Evolutionary conservation across 345 rosid species (phyloP), one percentile per base, ranked within the genome.

Genomic region (Melastoma malabathricum): DNA sequence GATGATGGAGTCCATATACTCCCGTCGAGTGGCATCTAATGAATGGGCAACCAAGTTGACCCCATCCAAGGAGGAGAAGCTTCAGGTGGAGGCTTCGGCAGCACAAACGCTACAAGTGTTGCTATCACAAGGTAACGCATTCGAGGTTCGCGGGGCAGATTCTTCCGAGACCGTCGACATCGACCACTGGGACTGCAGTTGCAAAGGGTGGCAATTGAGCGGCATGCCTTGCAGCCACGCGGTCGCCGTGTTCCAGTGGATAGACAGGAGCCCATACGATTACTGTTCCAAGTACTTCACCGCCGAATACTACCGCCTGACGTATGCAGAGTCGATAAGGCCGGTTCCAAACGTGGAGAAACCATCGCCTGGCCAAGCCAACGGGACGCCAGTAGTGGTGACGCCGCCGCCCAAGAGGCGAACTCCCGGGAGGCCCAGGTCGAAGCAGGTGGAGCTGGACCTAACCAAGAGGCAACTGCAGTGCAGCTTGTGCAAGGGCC

Each of bases 401-500:
- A 86, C 86, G 15, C 96, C 98, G 16, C 96, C 96, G n/a, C 89
- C 98, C 2, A 79, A 82, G 18, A 72, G 78, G 60, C 79, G 94
- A 43, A 79, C 86, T 13, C 86, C 89, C 8, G 98, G 98, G 15
- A 73, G 89, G 52, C 86, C 94, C 5, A 86, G 84, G 77, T 65
- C 60, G 68, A 84, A 84, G 72, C 79, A 74, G 45, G 64, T 63
- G 9, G 94, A 84, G 55, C 70, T 72, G 4, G 98, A 82, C 43
- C 65, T 84, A 46, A 72, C 72, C 14, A 90, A 78, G 61, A 80
- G 96, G 52, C 90, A 84, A 70, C 87, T 86, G 18, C 98, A 90
- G 52, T 90, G 98, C 69, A 90, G 98, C 79, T 78, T 74, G 69
- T 90, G 98, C 83, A 90, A 90, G 74, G 94, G 98, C 20, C 74